phyloP scores from a whole-genome alignment of 495 filamentous ascomycete genomes.

The Aspergillus mulundensis region DNA sequence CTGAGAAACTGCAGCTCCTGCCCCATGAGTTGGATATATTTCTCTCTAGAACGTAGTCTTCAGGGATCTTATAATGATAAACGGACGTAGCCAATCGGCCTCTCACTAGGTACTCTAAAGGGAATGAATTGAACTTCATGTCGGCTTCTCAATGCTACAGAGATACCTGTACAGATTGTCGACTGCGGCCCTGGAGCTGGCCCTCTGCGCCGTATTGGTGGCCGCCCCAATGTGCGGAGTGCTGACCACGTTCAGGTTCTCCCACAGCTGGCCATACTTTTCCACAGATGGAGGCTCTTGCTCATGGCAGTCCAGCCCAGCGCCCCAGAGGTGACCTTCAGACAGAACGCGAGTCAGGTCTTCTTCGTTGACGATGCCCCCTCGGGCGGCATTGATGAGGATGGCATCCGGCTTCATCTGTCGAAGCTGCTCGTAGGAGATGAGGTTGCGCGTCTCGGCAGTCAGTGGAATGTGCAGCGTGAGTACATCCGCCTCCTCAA shows the following conservation, averaged over 20 bases:
- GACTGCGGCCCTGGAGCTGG: slow-evolving; percentile 26
- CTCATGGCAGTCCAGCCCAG: slow-evolving; percentile 33
- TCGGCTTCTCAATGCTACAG: not conserved
- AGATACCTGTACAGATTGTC: slow-evolving; percentile 25
- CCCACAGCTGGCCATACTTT: slow-evolving; percentile 25
- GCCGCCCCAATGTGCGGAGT: slow-evolving; percentile 32
- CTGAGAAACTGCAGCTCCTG: too few relatives aligned
- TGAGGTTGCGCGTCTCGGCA: slow-evolving; percentile 41
- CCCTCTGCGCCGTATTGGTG: slow-evolving; percentile 19
- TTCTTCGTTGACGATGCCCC: slow-evolving; percentile 54
- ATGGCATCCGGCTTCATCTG: slow-evolving; percentile 48
- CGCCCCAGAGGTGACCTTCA: slow-evolving; percentile 47
- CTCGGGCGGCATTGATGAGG: slow-evolving; percentile 55
- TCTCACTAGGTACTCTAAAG: too few relatives aligned
- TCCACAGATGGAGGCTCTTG: slow-evolving; percentile 25
- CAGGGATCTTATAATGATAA: too few relatives aligned
- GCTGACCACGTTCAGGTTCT: slow-evolving; percentile 28
- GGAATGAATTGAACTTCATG: too few relatives aligned
- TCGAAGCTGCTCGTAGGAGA: slow-evolving; percentile 43
- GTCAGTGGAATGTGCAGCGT: slow-evolving; percentile 33
- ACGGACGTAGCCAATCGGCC: too few relatives aligned
- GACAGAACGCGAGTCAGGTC: slow-evolving; percentile 45
- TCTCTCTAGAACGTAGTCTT: too few relatives aligned
- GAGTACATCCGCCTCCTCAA: slow-evolving; percentile 30
- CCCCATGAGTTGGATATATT: too few relatives aligned